phyloP scores from a whole-genome alignment of 768 basidiomycete species.

The Pleurotus pulmonarius region DNA sequence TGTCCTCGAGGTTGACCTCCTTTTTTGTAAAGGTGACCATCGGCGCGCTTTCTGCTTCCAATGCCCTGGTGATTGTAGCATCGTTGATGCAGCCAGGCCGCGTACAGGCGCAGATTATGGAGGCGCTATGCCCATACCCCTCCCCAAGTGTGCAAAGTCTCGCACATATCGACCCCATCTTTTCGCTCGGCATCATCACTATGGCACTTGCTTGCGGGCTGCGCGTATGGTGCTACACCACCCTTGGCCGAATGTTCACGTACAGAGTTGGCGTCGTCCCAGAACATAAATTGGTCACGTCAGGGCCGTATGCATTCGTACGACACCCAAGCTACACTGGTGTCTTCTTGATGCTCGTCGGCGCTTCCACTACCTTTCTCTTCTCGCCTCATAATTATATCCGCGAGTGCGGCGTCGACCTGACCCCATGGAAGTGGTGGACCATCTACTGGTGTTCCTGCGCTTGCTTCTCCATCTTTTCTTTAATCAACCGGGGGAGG shows the following conservation, averaged over 20 bases:
- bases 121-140: background rate
- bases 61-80: background rate
- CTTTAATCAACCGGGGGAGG: conserved; percentile 14
- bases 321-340: conserved; percentile 16
- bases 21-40: too few relatives aligned
- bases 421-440: conserved; percentile 13
- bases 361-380: background rate
- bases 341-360: conserved; percentile 4
- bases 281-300: conserved; percentile 9
- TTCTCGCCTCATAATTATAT: conserved; percentile 22
- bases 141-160: background rate
- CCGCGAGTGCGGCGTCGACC: conserved; percentile 18
- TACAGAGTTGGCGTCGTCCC: conserved; percentile 7
- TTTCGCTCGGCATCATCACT: background rate
- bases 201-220: background rate
- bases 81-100: too few relatives aligned
- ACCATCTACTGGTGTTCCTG: conserved; percentile 10
- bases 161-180: background rate
- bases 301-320: conserved; percentile 10
- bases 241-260: conserved; percentile 12
- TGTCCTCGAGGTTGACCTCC: too few relatives aligned
- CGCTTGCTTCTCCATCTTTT: conserved; percentile 6
- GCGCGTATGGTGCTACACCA: conserved; percentile 5
- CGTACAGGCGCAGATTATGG: too few relatives aligned
- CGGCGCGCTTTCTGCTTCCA: background rate